These are phyloP conservation scores for Zygosaccharomyces bisporus DNA, from an alignment of 805 yeast genomes.

Conservation along the genomic window DNA sequence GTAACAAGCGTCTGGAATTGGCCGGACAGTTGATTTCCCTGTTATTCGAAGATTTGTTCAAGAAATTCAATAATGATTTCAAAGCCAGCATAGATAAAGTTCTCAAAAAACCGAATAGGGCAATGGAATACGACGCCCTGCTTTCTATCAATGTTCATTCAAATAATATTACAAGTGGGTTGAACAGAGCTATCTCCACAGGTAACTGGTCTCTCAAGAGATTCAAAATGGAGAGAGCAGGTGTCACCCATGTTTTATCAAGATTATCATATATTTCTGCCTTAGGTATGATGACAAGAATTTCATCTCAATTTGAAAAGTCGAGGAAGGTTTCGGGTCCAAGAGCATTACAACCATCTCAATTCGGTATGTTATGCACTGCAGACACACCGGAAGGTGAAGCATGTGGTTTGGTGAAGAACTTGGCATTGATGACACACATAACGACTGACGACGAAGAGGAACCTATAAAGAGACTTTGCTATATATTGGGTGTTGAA, in stretches of 20 bases:
- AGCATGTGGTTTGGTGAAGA: constrained; percentile 98
- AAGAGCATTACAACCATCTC: constrained; percentile 97
- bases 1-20: constrained; percentile 92
- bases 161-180: constrained; percentile 87
- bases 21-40: constrained; percentile 97
- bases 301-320: constrained; percentile 97
- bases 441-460: constrained; percentile 98
- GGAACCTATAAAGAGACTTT: constrained; percentile 72
- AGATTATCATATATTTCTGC: constrained; percentile 92
- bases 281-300: constrained; percentile 98
- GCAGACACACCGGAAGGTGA: constrained; percentile 99
- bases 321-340: constrained; percentile 98
- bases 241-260: constrained; percentile 94
- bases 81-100: constrained; percentile 92
- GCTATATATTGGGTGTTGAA: constrained; percentile 85
- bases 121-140: constrained; percentile 92
- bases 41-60: constrained; percentile 93
- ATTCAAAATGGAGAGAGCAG: constrained; percentile 99
- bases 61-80: constrained; percentile 92
- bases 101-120: constrained; percentile 87
- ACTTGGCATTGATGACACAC: constrained; percentile 96
- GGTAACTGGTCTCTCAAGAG: constrained; percentile 99
- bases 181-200: constrained; percentile 94
- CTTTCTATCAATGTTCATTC: constrained; percentile 87
- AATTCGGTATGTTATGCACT: constrained; percentile 98